Evolutionary conservation across 169 alveolate genomes (phyloP).

Genomic region (Plasmodium vivax): DNA sequence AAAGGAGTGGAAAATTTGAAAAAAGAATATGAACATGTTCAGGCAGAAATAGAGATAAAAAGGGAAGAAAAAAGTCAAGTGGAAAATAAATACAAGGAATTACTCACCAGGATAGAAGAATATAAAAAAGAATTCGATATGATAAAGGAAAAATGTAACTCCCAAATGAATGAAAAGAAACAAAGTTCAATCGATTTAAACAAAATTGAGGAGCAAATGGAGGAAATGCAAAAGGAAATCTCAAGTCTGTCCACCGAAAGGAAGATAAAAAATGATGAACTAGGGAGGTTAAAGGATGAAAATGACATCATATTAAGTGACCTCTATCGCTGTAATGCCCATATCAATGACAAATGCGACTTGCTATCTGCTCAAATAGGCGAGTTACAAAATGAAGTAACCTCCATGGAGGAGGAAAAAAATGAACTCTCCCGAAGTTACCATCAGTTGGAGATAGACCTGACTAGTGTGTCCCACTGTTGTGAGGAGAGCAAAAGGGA

Average conservation of each 20-base stretch:
- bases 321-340: not conserved
- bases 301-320: conserved; percentile 8
- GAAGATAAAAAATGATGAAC: conserved; percentile 13
- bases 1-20: conserved; percentile 5
- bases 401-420: conserved; percentile 15
- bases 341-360: conserved; percentile 34
- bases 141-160: conserved; percentile 55
- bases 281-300: conserved; percentile 1
- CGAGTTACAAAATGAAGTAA: conserved; percentile 34
- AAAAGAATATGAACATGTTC: conserved; percentile 28
- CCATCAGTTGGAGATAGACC: not conserved
- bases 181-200: conserved; percentile 37
- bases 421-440: conserved; percentile 3
- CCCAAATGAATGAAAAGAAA: conserved; percentile 63
- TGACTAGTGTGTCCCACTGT: not conserved
- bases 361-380: not conserved
- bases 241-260: conserved; percentile 1
- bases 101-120: conserved; percentile 18
- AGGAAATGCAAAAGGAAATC: not conserved
- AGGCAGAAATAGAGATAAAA: conserved; percentile 22
- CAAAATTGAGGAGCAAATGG: conserved; percentile 15
- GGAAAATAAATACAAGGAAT: conserved; percentile 31
- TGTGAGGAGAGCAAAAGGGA: conserved; percentile 42
- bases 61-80: conserved; percentile 10
- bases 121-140: conserved; percentile 46